A percentile compares a stretch with the other conserved stretches of the same genome.
These are phyloP conservation scores for Euphrasia arctica DNA, from an alignment of 305 asterid genomes.

Conservation along the genomic window DNA sequence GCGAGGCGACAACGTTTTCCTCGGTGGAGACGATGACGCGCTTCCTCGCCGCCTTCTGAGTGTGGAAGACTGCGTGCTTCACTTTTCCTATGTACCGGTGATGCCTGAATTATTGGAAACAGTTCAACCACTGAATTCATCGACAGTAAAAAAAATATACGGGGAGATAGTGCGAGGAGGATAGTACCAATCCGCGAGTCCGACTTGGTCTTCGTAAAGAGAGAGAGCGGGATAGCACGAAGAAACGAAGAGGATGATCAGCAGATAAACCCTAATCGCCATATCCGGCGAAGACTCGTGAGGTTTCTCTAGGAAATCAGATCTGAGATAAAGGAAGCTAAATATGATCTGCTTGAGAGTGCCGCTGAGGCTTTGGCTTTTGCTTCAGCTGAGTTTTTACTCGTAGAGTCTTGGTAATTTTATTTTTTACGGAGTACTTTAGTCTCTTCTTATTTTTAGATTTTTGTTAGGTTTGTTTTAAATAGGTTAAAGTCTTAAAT, in stretches of 20 bases:
- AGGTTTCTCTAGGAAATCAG: constrained; percentile 29
- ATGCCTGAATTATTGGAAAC: constrained; percentile 53
- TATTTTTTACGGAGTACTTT: not conserved
- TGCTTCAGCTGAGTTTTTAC: not conserved
- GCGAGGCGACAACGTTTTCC: constrained; percentile 91
- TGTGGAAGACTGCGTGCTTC: constrained; percentile 92
- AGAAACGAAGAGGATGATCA: constrained; percentile 38
- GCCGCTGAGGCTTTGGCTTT: not conserved
- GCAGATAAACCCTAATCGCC: constrained; percentile 57
- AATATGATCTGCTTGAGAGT: not conserved
- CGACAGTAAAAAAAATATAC: not conserved
- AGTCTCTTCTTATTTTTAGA: too few relatives aligned
- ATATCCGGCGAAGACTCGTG: constrained; percentile 44
- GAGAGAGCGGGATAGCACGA: constrained; percentile 37
- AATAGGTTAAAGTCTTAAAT: too few relatives aligned
- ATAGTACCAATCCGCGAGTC: constrained; percentile 85
- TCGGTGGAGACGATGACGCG: constrained; percentile 93
- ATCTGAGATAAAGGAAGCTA: constrained; percentile 29
- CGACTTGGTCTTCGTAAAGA: constrained; percentile 90
- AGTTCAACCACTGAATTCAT: constrained; percentile 29
- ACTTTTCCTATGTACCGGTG: constrained; percentile 96
- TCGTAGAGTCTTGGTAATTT: not conserved
- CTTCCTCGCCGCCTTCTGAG: constrained; percentile 90
- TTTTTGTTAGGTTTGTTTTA: too few relatives aligned
- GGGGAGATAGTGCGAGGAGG: constrained; percentile 7